phyloP scores from a whole-genome alignment of 2,329 filamentous ascomycete genomes.

The Cephalotrichum gorgonifer region DNA sequence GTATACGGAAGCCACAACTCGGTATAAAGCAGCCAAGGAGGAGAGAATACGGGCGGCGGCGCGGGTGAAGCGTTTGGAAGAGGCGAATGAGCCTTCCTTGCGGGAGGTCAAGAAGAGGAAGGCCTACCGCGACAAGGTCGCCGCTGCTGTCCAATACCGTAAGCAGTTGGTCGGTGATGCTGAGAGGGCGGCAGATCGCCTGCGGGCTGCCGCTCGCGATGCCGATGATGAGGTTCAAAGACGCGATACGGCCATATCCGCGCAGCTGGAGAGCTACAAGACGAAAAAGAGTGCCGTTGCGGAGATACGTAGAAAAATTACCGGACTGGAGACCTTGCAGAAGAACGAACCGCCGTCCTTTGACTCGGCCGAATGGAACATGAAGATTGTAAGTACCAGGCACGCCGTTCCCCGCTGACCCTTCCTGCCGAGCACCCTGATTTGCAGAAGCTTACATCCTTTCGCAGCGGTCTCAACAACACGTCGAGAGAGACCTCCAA shows the following conservation, averaged over 20 bases:
- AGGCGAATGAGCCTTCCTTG: conserved; percentile 54
- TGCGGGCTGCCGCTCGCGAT: conserved; percentile 25
- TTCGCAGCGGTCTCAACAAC: conserved; percentile 31
- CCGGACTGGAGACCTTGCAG: conserved; percentile 39
- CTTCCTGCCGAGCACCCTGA: no score
- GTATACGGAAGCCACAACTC: conserved; percentile 41
- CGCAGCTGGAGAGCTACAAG: conserved; percentile 4
- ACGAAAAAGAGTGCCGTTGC: conserved; percentile 9
- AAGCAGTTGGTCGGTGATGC: conserved; percentile 40
- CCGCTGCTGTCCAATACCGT: conserved; percentile 43
- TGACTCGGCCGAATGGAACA: conserved; percentile 60
- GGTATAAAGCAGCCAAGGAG: conserved; percentile 32
- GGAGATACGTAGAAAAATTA: conserved; percentile 17
- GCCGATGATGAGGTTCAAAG: conserved; percentile 17
- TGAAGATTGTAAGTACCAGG: conserved; percentile 56
- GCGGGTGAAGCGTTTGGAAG: conserved; percentile 50
- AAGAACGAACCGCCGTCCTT: conserved; percentile 56
- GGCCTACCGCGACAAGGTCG: conserved; percentile 49
- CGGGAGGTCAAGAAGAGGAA: conserved; percentile 60
- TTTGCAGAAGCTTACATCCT: background rate
- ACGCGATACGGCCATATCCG: conserved; percentile 5
- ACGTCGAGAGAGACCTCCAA: conserved; percentile 41
- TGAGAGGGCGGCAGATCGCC: conserved; percentile 38
- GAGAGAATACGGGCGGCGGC: conserved; percentile 41
- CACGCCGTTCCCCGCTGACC: no score